Evolutionary conservation across 305 asterid genomes (phyloP), one percentile per base, ranked within the genome.

Genomic region (Striga hermonthica): DNA sequence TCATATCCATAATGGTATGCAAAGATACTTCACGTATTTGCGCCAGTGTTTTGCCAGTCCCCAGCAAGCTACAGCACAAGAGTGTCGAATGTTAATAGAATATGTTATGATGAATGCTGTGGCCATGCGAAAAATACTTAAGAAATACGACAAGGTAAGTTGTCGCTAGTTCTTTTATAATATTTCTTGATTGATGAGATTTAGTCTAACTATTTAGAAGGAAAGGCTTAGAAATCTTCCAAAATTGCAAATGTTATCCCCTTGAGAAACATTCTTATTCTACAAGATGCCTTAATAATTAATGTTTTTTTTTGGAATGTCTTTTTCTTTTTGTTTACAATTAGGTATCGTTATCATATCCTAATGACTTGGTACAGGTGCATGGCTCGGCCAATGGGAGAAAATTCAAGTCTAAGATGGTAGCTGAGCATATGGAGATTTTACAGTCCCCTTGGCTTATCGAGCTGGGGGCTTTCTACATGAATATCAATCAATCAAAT

Each of bases 91-190:
- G 79, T 65, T 87, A 56, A 72, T 86, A 35, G 85, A 87, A 72
- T 87, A 89, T 59, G 90, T 75, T 16, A 72, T 71, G 66, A 87
- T 89, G 95, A 89, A 89, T 73, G 86, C 94, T 31, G 72, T 83
- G 60, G 97, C 95, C 68, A 76, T 89, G 78, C 78, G 88, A 50
- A 89, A 89, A 79, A 87, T 89, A 68, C 95, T 89, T 63, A 86
- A 87, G 84, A 89, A 89, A 78, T 89, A 89, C 64, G 96, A 86
- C 66, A 86, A 85, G 77, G 93, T 86, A 76, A 70, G 86, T 15
- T 14, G 12, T 16, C 14, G 15, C 54, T 71, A 36, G 47, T 64
- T 52, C 14, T 4, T 6, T 71, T 66, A 37, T n/a, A 10, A 35
- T 62, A 55, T 3, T 9, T 35, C 40, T 65, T 48, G 35, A 11